phyloP scores from a whole-genome alignment of 164 flowering plant genomes.

The Amborella trichopoda region DNA sequence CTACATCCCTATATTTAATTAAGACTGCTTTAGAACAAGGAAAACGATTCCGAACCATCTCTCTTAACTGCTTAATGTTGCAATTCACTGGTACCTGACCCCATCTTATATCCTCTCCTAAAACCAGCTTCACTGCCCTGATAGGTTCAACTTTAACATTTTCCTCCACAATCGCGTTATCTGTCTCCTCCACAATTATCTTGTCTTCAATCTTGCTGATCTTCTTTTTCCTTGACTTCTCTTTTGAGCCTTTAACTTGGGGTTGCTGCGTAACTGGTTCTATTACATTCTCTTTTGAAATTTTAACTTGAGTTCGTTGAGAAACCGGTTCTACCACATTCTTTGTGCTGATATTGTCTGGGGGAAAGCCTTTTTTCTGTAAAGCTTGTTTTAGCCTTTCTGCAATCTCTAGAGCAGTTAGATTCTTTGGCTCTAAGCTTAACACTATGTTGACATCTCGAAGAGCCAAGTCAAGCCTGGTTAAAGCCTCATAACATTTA shows the following conservation, averaged over 20 bases:
- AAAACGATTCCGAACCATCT: conserved; percentile 44
- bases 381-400: conserved; percentile 40
- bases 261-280: conserved; percentile 20
- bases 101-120: conserved; percentile 84
- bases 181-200: conserved; percentile 14
- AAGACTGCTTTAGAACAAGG: conserved; percentile 43
- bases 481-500: conserved; percentile 69
- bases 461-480: conserved; percentile 58
- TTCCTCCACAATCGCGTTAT: conserved; percentile 55
- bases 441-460: conserved; percentile 55
- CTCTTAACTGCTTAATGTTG: conserved; percentile 41
- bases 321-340: conserved; percentile 23
- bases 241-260: conserved; percentile 14
- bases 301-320: background rate
- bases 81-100: conserved; percentile 58
- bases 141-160: conserved; percentile 28
- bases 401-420: conserved; percentile 55
- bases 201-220: conserved; percentile 7
- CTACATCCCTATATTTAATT: conserved; percentile 76
- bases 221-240: too few relatives aligned
- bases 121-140: conserved; percentile 62
- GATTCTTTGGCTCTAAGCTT: conserved; percentile 52
- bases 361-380: conserved; percentile 27
- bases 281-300: conserved; percentile 6
- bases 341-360: conserved; percentile 24